A percentile compares a stretch with the other conserved stretches of the same genome.
These are phyloP conservation scores for Penicillium fuscoglaucum DNA, from an alignment of 2,329 filamentous ascomycete species.

Conservation along the genomic window DNA sequence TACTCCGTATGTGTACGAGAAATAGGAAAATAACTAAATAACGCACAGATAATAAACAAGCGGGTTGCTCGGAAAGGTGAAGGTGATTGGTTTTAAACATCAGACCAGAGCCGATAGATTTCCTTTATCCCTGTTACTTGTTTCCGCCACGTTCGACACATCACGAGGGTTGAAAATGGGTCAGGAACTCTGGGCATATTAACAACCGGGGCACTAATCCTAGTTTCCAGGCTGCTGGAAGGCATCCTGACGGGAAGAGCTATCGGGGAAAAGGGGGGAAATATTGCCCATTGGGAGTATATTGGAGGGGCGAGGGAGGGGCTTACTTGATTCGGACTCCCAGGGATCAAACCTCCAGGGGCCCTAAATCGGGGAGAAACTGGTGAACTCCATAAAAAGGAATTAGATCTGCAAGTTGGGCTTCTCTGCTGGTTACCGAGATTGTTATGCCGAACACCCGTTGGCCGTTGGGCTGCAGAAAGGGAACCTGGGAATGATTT, in stretches of 20 bases:
- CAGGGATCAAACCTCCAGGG: not conserved
- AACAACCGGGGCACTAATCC: slow-evolving; percentile 16
- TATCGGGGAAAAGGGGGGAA: slow-evolving; percentile 16
- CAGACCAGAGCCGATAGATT: not conserved
- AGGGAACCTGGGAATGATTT: not conserved
- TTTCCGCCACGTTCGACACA: slow-evolving; percentile 36
- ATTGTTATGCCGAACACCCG: slow-evolving; percentile 18
- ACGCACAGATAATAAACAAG: slow-evolving; percentile 2
- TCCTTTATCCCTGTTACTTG: slow-evolving; percentile 19
- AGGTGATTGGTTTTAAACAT: slow-evolving; percentile 18
- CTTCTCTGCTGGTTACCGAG: slow-evolving; percentile 11
- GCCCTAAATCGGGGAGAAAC: slow-evolving; percentile 16
- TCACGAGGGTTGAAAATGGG: slow-evolving; percentile 25
- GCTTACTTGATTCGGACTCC: not conserved
- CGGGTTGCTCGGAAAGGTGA: slow-evolving; percentile 12
- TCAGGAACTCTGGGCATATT: slow-evolving; percentile 15
- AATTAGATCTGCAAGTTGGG: slow-evolving; percentile 14
- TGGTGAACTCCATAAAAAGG: slow-evolving; percentile 20
- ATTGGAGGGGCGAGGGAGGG: slow-evolving; percentile 2
- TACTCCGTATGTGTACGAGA: not conserved
- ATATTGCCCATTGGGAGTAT: slow-evolving; percentile 15
- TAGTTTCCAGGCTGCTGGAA: slow-evolving; percentile 17
- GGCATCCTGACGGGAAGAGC: slow-evolving; percentile 16
- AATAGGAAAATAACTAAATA: slow-evolving; percentile 3
- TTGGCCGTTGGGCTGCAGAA: slow-evolving; percentile 18